These are phyloP conservation scores for Sclerotinia sclerotiorum DNA, from an alignment of 2,329 filamentous ascomycete genomes.

Conservation along the genomic window DNA sequence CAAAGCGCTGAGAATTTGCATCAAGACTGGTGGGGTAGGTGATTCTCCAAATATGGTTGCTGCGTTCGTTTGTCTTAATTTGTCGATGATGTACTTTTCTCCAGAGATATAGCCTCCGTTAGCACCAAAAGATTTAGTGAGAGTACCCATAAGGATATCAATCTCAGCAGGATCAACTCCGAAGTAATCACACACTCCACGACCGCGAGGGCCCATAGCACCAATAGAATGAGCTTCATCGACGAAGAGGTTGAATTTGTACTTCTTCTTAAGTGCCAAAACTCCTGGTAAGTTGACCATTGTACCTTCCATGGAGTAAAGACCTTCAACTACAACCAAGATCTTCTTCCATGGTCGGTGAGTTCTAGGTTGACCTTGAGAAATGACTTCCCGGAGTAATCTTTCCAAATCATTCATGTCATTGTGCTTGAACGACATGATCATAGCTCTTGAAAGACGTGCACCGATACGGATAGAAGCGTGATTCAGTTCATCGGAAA, in stretches of 20 bases:
- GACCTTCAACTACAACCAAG: conserved; percentile 88
- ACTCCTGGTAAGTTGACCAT: conserved; percentile 97
- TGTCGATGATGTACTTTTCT: conserved; percentile 88
- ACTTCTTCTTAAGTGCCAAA: conserved; percentile 83
- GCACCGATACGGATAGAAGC: conserved; percentile 95
- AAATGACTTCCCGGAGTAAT: conserved; percentile 85
- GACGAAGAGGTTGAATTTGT: conserved; percentile 95
- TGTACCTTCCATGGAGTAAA: conserved; percentile 99
- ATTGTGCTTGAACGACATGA: conserved; percentile 97
- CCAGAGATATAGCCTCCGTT: conserved; percentile 95
- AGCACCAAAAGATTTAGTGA: conserved; percentile 97
- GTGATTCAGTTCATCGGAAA: conserved; percentile 97
- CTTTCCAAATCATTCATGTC: conserved; percentile 86
- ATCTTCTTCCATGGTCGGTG: conserved; percentile 99
- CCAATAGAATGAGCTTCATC: conserved; percentile 97
- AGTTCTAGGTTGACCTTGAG: conserved; percentile 95
- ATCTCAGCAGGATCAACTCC: conserved; percentile 83
- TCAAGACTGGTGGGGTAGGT: conserved; percentile 81
- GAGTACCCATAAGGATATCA: conserved; percentile 95
- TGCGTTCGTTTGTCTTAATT: conserved; percentile 81
- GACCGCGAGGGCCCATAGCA: conserved; percentile 81
- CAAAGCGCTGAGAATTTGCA: conserved; percentile 85
- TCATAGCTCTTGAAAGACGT: conserved; percentile 90
- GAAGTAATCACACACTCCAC: conserved; percentile 97
- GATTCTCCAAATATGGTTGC: conserved; percentile 86